Base-by-base conservation (phyloP, 1,284 basidiomycete genomes). In the Ceratobasidium sp. region DNA sequence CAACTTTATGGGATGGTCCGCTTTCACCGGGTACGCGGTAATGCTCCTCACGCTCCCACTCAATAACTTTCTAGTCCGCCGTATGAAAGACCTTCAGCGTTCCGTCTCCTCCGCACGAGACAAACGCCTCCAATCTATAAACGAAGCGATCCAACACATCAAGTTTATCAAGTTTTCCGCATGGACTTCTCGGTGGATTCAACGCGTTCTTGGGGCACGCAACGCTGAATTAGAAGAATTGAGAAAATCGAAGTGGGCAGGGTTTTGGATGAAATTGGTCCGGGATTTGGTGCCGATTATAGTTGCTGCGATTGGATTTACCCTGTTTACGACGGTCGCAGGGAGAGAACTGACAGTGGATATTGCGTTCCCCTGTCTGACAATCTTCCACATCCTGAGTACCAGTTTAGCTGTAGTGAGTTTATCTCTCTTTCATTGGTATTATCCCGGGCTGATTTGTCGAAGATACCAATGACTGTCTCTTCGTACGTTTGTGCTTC, bases 81-180 rank as follows among this genome's bases (percentile, higher is more conserved):
- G 36, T 9, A n/a, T 22, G 41, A 36, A 5, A 44, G 31, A 31
- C 33, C 36, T 60, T 2, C 59, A 60, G 22, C 33, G 33, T 8
- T 47, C 67, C 15, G 67, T 59, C 22, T 56, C 67, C 22, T n/a
- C 67, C 4, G 60, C 60, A 56, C 67, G 67, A 17, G 67, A 72
- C 48, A 54, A 31, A 5, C 66, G 76, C 2, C 69, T 76, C 45
- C 56, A 53, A 1, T 56, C 54, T 17, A 69, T 76, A 47, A 76
- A 74, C 50, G 71, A 76, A 51, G 73, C 59, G 1, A 71, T 76
- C 19, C 73, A 74, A 17, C 47, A 63, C 1, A 74, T 76, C 44
- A 76, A 75, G 50, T 76, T 75, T 33, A 69, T 76, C 45, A 76
- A 76, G 50, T 75, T 74, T 41, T 76, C 69, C 3, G 72, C 73